Base-by-base conservation (phyloP, 2,329 filamentous ascomycete genomes). In the Neonectria magnoliae region DNA sequence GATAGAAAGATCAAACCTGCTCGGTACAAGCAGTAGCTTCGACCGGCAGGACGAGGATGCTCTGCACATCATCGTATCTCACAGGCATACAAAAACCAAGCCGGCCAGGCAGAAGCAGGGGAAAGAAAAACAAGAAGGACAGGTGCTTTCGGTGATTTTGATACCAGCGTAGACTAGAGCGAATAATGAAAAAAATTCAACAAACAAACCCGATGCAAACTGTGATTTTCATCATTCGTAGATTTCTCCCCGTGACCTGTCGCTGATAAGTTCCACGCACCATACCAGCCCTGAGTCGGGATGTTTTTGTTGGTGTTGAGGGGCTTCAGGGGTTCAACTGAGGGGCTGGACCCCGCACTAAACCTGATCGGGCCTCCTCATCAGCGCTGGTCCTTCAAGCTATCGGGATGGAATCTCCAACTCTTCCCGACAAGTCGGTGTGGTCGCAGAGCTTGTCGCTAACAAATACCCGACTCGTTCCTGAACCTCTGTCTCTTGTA, bases 391-490 rank as follows among this genome's bases (percentile, higher is more conserved):
- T 48, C 53, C 50, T 38, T 48, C 51, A 64, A 65, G 56, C 64
- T 55, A 25, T 52, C 60, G 48, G 59, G 55, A 62, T 62, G 52
- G 58, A 64, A 74, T 71, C 71, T 74, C 72, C 71, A 73, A 72
- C 61, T 71, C 65, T 66, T 72, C 63, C 72, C 65, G 64, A 73
- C 69, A 73, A 74, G 72, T 74, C 72, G 72, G 72, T 74, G 71
- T 68, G 67, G 64, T 73, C 36, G 31, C 54, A 56, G 53, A 60
- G 56, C 60, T 57, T 45, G 42, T 56, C 54, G 31, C 56, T 59
- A 13, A 45, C 44, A 41, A 44, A 27, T 41, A 68, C 51, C 57
- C 57, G 53, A 62, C 31, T 48, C 50, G 48, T 31, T 20, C 48
- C 52, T 63, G 29, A 61, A 47, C 20, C 36, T 38, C 33, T 44